Evolutionary conservation across 108 stramenopile species (phyloP), one percentile per base, ranked within the genome.

Genomic region (Pseudonitzschia delicatissima): DNA sequence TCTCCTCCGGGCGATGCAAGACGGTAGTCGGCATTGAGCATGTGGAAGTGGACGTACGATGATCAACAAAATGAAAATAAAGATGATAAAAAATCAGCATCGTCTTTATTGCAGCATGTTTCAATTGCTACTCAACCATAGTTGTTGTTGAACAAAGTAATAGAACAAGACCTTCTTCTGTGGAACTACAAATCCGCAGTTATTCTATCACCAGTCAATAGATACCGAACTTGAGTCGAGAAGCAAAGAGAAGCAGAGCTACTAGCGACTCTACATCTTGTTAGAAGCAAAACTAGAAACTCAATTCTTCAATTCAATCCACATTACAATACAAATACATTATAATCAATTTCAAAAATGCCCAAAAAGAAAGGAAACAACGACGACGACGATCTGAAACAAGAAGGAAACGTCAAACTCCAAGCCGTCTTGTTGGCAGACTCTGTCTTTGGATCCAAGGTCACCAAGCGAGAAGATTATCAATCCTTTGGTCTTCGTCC

Each of bases 371-470:
- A 28, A 12, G 27, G 27, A 11, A 25, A 53, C 23, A 31, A 55
- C 32, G 53, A 55, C 53, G 40, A 42, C 15, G 53, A 55, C 32
- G 53, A 55, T 12, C 31, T 55, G 26, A 31, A 33, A 27, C 31
- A 55, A 29, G 53, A 55, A 27, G 53, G 53, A n/a, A 31, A 55
- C 29, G 29, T 31, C 28, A 70, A 73, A 45, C 82, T 98, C 7
- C 97, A 98, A 80, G 97, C 97, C 5, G 94, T 98, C 15, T 58
- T 98, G 27, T 66, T 98, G 21, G 94, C 95, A 12, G 95, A 96
- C 65, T 76, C 85, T 50, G 93, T 96, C 57, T 66, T 84, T 21
- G 76, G 77, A 33, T 80, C 86, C 25, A 61, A 61, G 20, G 60
- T 40, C 5, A 55, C 53, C 26, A 29, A n/a, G n/a, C 31, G 53